A percentile compares a stretch with the other conserved stretches of the same genome.
These are phyloP conservation scores for Schizonepeta tenuifolia DNA, from an alignment of 257 asterid species.

Conservation along the genomic window DNA sequence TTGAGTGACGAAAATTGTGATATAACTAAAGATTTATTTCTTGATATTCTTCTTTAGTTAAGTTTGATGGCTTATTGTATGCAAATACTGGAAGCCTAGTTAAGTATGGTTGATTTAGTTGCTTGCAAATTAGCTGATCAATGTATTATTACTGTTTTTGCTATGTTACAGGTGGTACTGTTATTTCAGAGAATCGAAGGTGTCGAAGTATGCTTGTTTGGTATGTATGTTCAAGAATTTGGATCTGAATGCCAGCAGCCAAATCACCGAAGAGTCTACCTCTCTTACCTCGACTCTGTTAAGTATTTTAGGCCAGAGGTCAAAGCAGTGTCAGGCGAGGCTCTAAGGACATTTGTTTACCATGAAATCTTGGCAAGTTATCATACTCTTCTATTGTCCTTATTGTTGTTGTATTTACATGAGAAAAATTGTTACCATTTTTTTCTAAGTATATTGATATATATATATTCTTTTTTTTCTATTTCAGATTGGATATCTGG, in stretches of 20 bases:
- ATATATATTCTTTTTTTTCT: conserved; percentile 11
- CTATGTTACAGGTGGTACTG: conserved; percentile 71
- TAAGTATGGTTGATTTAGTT: conserved; percentile 17
- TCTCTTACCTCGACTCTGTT: conserved; percentile 95
- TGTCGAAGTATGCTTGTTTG: conserved; percentile 97
- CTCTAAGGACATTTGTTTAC: conserved; percentile 95
- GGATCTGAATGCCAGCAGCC: conserved; percentile 98
- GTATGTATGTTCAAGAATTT: conserved; percentile 98
- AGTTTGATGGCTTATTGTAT: neutral
- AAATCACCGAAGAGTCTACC: conserved; percentile 97
- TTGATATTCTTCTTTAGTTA: neutral
- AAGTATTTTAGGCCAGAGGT: conserved; percentile 98
- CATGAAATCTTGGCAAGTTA: conserved; percentile 92
- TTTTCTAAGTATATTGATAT: conserved; percentile 13
- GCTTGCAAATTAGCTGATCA: conserved; percentile 1
- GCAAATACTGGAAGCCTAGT: conserved; percentile 3
- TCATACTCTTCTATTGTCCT: conserved; percentile 23
- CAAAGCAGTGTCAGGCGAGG: conserved; percentile 92
- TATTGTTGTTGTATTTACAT: conserved; percentile 18
- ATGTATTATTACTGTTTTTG: conserved; percentile 29
- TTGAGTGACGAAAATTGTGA: neutral
- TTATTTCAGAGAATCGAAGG: conserved; percentile 98
- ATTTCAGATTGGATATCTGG: conserved; percentile 91
- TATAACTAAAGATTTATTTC: conserved; percentile 1
- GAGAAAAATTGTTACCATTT: conserved; percentile 5